These are phyloP conservation scores for Helicosporidium sp. DNA, from an alignment of 139 green algal species.

Conservation along the genomic window DNA sequence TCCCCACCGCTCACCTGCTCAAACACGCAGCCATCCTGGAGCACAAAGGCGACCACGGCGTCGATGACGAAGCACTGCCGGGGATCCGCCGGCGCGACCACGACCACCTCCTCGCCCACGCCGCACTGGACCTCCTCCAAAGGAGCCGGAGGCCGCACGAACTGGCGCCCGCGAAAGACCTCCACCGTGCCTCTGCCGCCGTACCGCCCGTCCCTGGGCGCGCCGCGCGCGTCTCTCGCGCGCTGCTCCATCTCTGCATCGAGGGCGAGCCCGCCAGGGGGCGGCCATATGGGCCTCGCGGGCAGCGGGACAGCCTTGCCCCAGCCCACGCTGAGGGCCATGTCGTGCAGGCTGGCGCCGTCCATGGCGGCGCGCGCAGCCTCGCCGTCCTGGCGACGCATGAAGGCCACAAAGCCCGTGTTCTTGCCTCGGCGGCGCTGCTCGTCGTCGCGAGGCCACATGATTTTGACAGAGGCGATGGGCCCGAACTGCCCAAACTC, in stretches of 20 bases:
- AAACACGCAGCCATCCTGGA: conserved; percentile 53
- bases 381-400: conserved; percentile 54
- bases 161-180: too few relatives aligned
- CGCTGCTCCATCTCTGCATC: conserved; percentile 5
- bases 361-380: conserved; percentile 58
- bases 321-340: conserved; percentile 75
- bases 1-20: conserved; percentile 27
- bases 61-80: conserved; percentile 73
- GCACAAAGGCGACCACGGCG: conserved; percentile 64
- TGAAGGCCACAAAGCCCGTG: conserved; percentile 92
- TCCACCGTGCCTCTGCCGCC: too few relatives aligned
- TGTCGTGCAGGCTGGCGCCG: conserved; percentile 49
- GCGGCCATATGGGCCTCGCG: conserved; percentile 45
- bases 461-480: conserved; percentile 87
- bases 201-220: too few relatives aligned
- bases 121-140: conserved; percentile 13
- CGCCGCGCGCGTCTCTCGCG: too few relatives aligned
- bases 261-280: conserved; percentile 8
- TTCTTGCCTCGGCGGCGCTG: conserved; percentile 63
- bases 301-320: conserved; percentile 73
- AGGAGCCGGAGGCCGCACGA: neutral
- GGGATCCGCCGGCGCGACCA: conserved; percentile 41
- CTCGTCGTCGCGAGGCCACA: conserved; percentile 91
- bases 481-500: conserved; percentile 80
- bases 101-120: conserved; percentile 30